A percentile compares a stretch with the other conserved stretches of the same genome.
Conservation (phyloP, 148 eudicot genomes). For the Hydrangea macrophylla region DNA sequence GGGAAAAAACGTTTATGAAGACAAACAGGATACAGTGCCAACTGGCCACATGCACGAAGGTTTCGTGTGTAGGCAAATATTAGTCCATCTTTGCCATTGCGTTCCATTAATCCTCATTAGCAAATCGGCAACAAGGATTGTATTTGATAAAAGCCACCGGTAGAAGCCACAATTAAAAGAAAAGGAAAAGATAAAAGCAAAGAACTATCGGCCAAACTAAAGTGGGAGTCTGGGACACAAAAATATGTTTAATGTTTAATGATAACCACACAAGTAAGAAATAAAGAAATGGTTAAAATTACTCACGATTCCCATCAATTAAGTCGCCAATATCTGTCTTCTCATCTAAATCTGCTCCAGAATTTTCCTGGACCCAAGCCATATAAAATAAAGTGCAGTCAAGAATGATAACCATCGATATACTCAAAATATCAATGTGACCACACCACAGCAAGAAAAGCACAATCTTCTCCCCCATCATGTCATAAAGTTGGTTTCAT, state of each 20-base stretch:
- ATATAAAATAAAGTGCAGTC: neutral
- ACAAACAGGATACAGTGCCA: neutral
- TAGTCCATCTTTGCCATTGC: neutral
- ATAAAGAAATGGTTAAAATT: neutral
- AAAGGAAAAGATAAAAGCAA: too few relatives aligned
- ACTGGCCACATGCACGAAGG: neutral
- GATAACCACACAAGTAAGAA: neutral
- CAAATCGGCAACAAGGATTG: neutral
- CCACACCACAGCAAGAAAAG: neutral
- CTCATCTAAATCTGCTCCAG: constrained; percentile 25
- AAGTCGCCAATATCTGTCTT: constrained; percentile 20
- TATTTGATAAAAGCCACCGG: too few relatives aligned
- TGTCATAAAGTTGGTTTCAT: neutral
- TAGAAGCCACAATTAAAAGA: too few relatives aligned
- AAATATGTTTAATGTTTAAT: too few relatives aligned
- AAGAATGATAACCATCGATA: neutral
- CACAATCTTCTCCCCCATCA: neutral
- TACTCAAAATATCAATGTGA: constrained; percentile 6
- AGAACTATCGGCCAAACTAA: neutral
- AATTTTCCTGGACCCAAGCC: constrained; percentile 25
- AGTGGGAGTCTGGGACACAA: neutral
- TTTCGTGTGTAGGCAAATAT: neutral
- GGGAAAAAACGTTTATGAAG: too few relatives aligned
- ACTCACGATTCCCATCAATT: constrained; percentile 38
- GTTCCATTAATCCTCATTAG: neutral